Conservation (phyloP, 768 basidiomycete genomes). For the Russula ochroleuca region DNA sequence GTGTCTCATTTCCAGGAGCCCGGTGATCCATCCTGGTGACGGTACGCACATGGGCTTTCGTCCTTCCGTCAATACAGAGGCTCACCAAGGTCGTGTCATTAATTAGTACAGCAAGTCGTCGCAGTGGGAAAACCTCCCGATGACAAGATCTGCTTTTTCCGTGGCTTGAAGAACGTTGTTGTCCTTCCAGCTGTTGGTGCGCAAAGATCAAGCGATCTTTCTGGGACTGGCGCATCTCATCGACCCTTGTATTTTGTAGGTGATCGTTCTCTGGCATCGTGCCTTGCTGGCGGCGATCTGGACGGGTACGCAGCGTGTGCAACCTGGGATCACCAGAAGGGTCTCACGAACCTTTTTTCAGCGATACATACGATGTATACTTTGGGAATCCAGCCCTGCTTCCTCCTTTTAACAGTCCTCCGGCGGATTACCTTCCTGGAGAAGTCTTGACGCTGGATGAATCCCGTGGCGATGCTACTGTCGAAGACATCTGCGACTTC, state of each 20-base stretch:
- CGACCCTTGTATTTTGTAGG: neutral
- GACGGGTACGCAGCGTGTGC: conserved; percentile 64
- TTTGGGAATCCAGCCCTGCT: conserved; percentile 52
- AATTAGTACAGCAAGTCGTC: conserved; percentile 27
- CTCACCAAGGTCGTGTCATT: no score
- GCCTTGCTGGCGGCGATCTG: conserved; percentile 44
- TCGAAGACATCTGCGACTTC: conserved; percentile 74
- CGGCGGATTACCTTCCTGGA: conserved; percentile 25
- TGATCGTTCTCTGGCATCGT: neutral
- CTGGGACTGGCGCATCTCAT: neutral
- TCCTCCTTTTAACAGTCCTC: conserved; percentile 35
- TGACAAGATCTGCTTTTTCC: conserved; percentile 19
- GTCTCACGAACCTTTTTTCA: no score
- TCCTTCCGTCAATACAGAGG: neutral
- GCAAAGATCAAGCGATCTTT: neutral
- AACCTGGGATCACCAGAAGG: no score
- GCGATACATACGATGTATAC: conserved; percentile 56
- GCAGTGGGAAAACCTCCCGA: conserved; percentile 33
- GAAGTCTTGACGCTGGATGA: conserved; percentile 23
- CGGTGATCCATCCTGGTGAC: conserved; percentile 3
- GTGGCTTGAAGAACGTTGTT: neutral
- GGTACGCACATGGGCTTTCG: neutral
- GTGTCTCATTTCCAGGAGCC: neutral
- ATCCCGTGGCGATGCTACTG: conserved; percentile 41
- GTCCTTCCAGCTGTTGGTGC: conserved; percentile 1